Percentiles rank a stretch among this genome's conserved stretches.
Evolutionary conservation across 2,329 filamentous ascomycete species (phyloP).

Genomic region (Exserohilum rostratum): DNA sequence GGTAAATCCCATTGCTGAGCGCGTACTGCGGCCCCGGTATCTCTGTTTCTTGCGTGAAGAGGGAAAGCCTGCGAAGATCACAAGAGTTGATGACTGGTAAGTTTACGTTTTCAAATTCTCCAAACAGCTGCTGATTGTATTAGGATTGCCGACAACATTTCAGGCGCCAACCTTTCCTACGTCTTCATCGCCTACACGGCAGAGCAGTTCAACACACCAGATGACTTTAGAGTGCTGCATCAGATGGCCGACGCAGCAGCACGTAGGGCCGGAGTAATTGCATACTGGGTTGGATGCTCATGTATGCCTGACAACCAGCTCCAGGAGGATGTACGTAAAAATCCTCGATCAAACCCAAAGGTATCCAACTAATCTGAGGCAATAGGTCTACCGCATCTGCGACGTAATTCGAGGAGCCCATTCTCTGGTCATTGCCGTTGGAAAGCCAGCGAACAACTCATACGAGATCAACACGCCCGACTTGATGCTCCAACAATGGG

Average conservation of each 20-base stretch:
- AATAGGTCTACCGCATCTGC: slow-evolving; percentile 52
- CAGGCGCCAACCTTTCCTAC: slow-evolving; percentile 38
- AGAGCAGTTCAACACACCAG: slow-evolving; percentile 45
- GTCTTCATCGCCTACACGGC: slow-evolving; percentile 53
- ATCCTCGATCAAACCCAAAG: background rate
- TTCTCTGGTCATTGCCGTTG: slow-evolving; percentile 52
- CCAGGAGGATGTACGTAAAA: slow-evolving; percentile 33
- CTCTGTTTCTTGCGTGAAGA: slow-evolving; percentile 37
- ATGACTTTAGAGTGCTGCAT: slow-evolving; percentile 40
- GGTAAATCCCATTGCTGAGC: slow-evolving; percentile 33
- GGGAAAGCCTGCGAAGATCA: slow-evolving; percentile 25
- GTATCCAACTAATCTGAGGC: background rate
- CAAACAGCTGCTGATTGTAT: background rate
- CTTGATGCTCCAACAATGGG: slow-evolving; percentile 52
- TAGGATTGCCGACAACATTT: slow-evolving; percentile 28
- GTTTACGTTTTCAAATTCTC: background rate
- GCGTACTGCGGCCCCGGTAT: slow-evolving; percentile 34
- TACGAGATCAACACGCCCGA: slow-evolving; percentile 28
- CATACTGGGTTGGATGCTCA: slow-evolving; percentile 54
- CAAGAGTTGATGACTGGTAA: slow-evolving; percentile 37
- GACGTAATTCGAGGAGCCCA: slow-evolving; percentile 54
- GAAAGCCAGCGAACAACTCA: slow-evolving; percentile 30
- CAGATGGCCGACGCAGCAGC: slow-evolving; percentile 50
- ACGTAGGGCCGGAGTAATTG: slow-evolving; percentile 44
- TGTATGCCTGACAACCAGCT: slow-evolving; percentile 50